A percentile compares a stretch with the other conserved stretches of the same genome.
Evolutionary conservation across 2,329 filamentous ascomycete species (phyloP).

Genomic region (Verticillium dahliae): DNA sequence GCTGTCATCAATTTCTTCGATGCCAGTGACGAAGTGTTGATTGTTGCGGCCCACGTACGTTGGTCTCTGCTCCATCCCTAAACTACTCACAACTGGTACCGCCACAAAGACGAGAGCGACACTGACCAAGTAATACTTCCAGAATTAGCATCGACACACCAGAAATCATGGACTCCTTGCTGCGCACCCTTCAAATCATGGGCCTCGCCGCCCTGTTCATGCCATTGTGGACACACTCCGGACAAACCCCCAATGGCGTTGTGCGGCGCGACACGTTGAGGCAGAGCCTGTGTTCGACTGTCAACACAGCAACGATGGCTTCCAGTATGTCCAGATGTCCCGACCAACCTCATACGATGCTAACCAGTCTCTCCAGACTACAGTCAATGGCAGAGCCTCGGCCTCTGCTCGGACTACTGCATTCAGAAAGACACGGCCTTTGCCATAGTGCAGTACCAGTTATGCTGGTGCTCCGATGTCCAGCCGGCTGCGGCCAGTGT

Average conservation of each 20-base stretch:
- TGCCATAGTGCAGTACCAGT: slow-evolving; percentile 56
- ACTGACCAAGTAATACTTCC: too few relatives aligned
- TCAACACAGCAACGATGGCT: slow-evolving; percentile 26
- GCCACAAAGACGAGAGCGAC: too few relatives aligned
- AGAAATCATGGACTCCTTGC: not conserved
- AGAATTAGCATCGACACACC: not conserved
- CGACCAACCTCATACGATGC: not conserved
- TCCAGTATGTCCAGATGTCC: slow-evolving; percentile 20
- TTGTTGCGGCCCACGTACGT: not conserved
- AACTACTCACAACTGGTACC: not conserved
- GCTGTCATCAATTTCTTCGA: not conserved
- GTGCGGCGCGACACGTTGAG: not conserved
- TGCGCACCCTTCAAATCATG: not conserved
- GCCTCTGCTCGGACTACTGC: slow-evolving; percentile 60
- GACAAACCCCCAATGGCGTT: not conserved
- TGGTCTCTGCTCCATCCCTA: not conserved
- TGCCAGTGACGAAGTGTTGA: not conserved
- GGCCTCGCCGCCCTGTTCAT: not conserved
- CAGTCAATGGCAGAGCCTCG: slow-evolving; percentile 61
- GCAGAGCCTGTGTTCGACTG: slow-evolving; percentile 24
- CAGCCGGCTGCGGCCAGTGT: slow-evolving; percentile 41
- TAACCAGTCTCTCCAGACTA: slow-evolving; percentile 30
- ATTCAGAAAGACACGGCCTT: slow-evolving; percentile 48
- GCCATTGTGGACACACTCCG: not conserved
- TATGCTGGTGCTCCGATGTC: slow-evolving; percentile 73